phyloP scores from a whole-genome alignment of 1,284 basidiomycete species.

The Wolfiporia cocos region DNA sequence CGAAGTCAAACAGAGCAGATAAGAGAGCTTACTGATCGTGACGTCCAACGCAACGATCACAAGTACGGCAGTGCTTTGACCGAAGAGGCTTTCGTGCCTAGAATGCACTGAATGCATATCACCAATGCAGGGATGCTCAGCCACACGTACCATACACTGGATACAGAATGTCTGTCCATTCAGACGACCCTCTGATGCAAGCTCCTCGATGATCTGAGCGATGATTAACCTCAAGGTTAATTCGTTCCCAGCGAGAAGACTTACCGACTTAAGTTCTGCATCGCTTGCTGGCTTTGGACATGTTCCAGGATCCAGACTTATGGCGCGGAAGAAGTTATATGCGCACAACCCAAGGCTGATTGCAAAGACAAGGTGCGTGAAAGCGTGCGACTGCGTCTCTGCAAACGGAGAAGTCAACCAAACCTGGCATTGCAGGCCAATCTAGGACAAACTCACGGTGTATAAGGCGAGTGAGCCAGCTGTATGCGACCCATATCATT shows the following conservation, averaged over 20 bases:
- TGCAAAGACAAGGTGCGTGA: conserved; percentile 74
- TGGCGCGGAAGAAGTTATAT: conserved; percentile 88
- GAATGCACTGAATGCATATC: background rate
- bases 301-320: conserved; percentile 87
- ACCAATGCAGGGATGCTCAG: too few species aligned
- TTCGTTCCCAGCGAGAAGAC: conserved; percentile 15
- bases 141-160: conserved; percentile 71
- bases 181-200: conserved; percentile 81
- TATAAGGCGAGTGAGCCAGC: conserved; percentile 75
- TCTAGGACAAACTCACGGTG: conserved; percentile 42
- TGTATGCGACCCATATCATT: conserved; percentile 82
- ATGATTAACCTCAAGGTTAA: background rate
- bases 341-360: conserved; percentile 67
- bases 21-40: conserved; percentile 79
- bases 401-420: background rate
- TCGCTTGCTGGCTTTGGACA: conserved; percentile 78
- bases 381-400: conserved; percentile 74
- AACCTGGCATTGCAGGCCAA: background rate
- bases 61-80: conserved; percentile 93
- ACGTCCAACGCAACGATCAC: conserved; percentile 84
- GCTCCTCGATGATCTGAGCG: conserved; percentile 76
- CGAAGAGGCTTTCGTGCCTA: conserved; percentile 86
- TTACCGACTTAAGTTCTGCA: conserved; percentile 75
- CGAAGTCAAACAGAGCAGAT: background rate
- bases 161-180: conserved; percentile 98